These are phyloP conservation scores for Arthrobotrys musiformis DNA, from an alignment of 2,329 filamentous ascomycete species.

Conservation along the genomic window DNA sequence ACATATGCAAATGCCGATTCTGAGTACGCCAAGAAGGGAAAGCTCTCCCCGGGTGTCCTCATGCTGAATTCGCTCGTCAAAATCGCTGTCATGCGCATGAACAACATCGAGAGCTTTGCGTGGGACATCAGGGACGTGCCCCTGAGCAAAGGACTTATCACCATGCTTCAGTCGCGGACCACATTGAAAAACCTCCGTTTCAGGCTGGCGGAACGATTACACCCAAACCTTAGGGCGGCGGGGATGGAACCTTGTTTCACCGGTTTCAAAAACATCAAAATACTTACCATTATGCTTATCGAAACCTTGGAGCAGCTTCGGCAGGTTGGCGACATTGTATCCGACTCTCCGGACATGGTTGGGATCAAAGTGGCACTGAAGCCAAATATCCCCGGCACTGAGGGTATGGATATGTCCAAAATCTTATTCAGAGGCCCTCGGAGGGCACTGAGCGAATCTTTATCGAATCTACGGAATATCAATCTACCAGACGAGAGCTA, in stretches of 20 bases:
- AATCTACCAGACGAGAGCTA: slow-evolving; percentile 55
- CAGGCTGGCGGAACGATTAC: slow-evolving; percentile 45
- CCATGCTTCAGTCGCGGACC: slow-evolving; percentile 48
- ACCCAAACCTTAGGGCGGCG: slow-evolving; percentile 52
- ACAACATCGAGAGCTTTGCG: slow-evolving; percentile 54
- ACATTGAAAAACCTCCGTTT: slow-evolving; percentile 53
- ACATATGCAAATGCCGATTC: slow-evolving; percentile 48
- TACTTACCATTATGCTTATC: slow-evolving; percentile 55
- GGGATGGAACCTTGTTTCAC: slow-evolving; percentile 55
- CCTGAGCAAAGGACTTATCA: slow-evolving; percentile 51
- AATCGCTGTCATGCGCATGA: slow-evolving; percentile 54
- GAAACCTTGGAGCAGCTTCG: slow-evolving; percentile 50
- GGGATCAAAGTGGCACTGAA: slow-evolving; percentile 55
- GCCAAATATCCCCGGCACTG: slow-evolving; percentile 52
- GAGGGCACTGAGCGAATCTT: slow-evolving; percentile 45
- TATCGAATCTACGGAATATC: slow-evolving; percentile 51
- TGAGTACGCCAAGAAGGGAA: slow-evolving; percentile 55
- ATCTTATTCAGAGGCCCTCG: slow-evolving; percentile 51
- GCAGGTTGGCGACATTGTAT: slow-evolving; percentile 55
- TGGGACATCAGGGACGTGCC: slow-evolving; percentile 55
- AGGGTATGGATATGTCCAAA: slow-evolving; percentile 55
- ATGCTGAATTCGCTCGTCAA: slow-evolving; percentile 56
- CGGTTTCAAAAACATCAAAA: slow-evolving; percentile 55
- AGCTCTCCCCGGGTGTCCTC: slow-evolving; percentile 53
- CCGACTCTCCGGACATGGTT: slow-evolving; percentile 55